phyloP scores from a whole-genome alignment of 2,329 filamentous ascomycete species.

The Berkeleyomyces rouxiae region DNA sequence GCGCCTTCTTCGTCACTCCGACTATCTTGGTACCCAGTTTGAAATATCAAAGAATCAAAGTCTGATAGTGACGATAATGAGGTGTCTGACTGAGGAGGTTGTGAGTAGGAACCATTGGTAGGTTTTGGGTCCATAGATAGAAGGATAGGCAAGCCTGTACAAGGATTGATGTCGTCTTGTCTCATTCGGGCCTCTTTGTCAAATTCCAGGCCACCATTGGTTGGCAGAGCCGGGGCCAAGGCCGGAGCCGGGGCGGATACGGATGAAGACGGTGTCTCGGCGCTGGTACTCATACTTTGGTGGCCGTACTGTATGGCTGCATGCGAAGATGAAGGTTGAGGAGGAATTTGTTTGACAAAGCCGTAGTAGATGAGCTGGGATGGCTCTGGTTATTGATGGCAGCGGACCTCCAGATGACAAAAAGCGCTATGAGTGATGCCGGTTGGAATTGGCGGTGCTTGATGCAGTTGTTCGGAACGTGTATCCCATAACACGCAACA shows the following conservation, averaged over 20 bases:
- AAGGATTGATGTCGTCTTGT: neutral
- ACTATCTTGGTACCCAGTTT: neutral
- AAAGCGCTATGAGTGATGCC: slow-evolving; percentile 1
- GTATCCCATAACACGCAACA: slow-evolving; percentile 9
- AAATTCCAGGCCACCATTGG: neutral
- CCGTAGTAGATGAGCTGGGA: neutral
- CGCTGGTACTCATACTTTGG: slow-evolving; percentile 1
- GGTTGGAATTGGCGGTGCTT: neutral
- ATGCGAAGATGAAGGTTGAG: neutral
- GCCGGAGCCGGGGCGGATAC: neutral
- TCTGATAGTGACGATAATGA: slow-evolving; percentile 8
- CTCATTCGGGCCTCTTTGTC: neutral
- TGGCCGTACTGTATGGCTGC: neutral
- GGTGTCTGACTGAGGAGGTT: slow-evolving; percentile 2
- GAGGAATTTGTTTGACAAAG: neutral
- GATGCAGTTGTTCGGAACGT: neutral
- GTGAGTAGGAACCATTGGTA: neutral
- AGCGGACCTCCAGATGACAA: too few species aligned
- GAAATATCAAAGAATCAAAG: slow-evolving; percentile 6
- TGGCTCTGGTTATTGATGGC: neutral
- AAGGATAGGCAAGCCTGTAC: neutral
- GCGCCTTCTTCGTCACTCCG: neutral
- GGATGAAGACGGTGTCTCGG: neutral
- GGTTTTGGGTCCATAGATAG: neutral
- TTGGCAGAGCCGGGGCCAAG: neutral